Conservation (phyloP, 1,284 basidiomycete species). For the Microbotryum saponariae region DNA sequence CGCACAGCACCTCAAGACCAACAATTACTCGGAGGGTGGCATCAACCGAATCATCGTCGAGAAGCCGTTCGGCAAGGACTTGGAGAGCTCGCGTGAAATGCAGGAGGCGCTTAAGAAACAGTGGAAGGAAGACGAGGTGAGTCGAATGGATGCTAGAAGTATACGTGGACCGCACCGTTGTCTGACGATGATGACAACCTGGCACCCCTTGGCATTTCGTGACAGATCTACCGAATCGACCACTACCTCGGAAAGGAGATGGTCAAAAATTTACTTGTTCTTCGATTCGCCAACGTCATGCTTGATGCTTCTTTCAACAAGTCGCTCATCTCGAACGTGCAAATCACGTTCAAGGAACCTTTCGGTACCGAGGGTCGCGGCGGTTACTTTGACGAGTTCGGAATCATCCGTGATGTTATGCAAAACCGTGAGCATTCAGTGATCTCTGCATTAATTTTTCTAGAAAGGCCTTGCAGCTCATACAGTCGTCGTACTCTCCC, state of each 20-base stretch:
- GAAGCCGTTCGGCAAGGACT: constrained; percentile 93
- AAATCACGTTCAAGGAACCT: constrained; percentile 97
- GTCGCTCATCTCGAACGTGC: constrained; percentile 86
- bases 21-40: constrained; percentile 65
- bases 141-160: background rate
- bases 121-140: constrained; percentile 77
- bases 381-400: constrained; percentile 97
- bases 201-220: background rate
- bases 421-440: constrained; percentile 72
- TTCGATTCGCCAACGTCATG: constrained; percentile 87
- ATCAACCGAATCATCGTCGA: constrained; percentile 88
- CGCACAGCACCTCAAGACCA: constrained; percentile 67
- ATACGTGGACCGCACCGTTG: background rate
- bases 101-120: constrained; percentile 69
- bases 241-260: constrained; percentile 98
- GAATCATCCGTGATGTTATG: constrained; percentile 89
- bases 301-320: constrained; percentile 84
- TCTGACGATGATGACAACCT: background rate
- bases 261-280: constrained; percentile 92
- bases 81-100: constrained; percentile 73
- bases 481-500: background rate
- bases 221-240: constrained; percentile 83
- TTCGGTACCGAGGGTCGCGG: constrained; percentile 95
- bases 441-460: background rate
- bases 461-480: background rate